Percentiles rank a stretch among this genome's conserved stretches.
These are phyloP conservation scores for Neurospora sp. DNA, from an alignment of 495 filamentous ascomycete genomes.

Conservation along the genomic window DNA sequence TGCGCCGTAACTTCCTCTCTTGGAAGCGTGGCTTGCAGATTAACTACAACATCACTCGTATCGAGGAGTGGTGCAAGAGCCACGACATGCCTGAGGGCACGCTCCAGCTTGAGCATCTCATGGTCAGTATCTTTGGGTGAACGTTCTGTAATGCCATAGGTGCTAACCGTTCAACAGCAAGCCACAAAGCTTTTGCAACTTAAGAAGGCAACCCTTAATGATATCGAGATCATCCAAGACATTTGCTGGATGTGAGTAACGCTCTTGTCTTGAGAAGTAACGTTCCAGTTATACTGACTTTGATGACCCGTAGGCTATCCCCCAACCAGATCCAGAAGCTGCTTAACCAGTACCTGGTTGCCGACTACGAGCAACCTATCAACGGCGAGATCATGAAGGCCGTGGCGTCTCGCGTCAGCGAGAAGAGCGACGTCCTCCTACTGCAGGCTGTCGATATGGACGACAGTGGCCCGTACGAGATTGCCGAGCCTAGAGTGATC, in stretches of 20 bases:
- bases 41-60: conserved; percentile 99
- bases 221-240: conserved; percentile 99
- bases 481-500: conserved; percentile 91
- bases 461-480: conserved; percentile 98
- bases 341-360: conserved; percentile 95
- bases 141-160: too few relatives aligned
- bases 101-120: conserved; percentile 94
- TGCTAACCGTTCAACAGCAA: conserved; percentile 50
- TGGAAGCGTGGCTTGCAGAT: conserved; percentile 99
- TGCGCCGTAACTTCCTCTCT: conserved; percentile 96
- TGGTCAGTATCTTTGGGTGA: conserved; percentile 44
- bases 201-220: conserved; percentile 97
- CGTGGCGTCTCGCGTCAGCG: conserved; percentile 90
- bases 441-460: conserved; percentile 96
- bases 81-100: conserved; percentile 99
- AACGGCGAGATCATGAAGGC: conserved; percentile 99
- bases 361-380: conserved; percentile 98
- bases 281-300: conserved; percentile 10
- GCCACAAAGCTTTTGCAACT: conserved; percentile 97
- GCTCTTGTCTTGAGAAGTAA: not conserved
- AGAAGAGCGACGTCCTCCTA: conserved; percentile 94
- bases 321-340: conserved; percentile 99
- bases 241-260: conserved; percentile 96
- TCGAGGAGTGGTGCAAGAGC: conserved; percentile 99
- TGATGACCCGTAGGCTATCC: conserved; percentile 54